phyloP scores from a whole-genome alignment of 768 basidiomycete species.

The Calvatia gigantea region DNA sequence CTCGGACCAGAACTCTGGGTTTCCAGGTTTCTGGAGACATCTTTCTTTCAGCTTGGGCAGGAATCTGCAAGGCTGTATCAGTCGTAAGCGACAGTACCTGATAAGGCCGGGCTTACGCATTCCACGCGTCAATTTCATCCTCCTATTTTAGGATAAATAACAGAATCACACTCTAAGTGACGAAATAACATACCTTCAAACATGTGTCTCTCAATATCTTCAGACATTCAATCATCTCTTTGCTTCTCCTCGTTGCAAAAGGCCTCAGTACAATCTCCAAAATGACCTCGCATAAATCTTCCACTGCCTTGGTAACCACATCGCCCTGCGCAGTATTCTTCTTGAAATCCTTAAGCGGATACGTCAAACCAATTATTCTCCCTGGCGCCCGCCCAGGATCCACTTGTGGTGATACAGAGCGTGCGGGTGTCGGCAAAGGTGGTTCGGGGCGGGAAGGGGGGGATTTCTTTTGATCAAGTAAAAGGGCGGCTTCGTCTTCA shows the following conservation, averaged over 20 bases:
- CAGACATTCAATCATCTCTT: conserved; percentile 76
- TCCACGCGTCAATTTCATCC: conserved; percentile 84
- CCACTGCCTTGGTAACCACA: conserved; percentile 80
- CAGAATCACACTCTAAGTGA: neutral
- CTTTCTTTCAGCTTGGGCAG: conserved; percentile 52
- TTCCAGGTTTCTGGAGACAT: conserved; percentile 55
- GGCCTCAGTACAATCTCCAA: conserved; percentile 65
- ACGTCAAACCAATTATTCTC: conserved; percentile 70
- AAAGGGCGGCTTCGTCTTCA: conserved; percentile 26
- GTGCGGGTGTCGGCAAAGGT: conserved; percentile 52
- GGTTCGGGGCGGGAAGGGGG: conserved; percentile 14
- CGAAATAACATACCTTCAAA: conserved; percentile 44
- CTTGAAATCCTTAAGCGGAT: conserved; percentile 76
- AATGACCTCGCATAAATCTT: conserved; percentile 72
- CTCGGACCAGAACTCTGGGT: conserved; percentile 64
- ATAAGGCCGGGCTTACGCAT: conserved; percentile 42
- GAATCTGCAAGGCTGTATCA: conserved; percentile 42
- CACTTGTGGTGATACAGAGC: conserved; percentile 38
- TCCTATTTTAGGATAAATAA: conserved; percentile 39
- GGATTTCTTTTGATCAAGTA: conserved; percentile 25
- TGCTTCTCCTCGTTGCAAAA: conserved; percentile 63
- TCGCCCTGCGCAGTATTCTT: conserved; percentile 70
- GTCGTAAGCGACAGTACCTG: neutral
- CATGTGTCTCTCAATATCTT: conserved; percentile 61
- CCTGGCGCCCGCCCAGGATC: conserved; percentile 60